Evolutionary conservation across 2,329 filamentous ascomycete genomes (phyloP), one percentile per base, ranked within the genome.

Genomic region (Fusarium acutatum): DNA sequence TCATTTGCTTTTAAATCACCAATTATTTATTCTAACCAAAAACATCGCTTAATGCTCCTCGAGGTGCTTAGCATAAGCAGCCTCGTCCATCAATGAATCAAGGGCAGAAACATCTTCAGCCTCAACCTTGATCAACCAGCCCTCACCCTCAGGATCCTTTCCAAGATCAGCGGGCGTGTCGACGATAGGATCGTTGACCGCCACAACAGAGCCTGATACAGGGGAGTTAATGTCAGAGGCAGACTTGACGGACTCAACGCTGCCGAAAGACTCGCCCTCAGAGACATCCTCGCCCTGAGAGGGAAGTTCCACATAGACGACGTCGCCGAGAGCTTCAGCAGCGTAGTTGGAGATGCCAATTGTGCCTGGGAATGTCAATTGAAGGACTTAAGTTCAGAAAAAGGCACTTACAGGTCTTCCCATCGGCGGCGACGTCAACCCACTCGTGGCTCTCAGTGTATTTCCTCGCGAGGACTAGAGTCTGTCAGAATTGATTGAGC

Each of bases 371-470:
- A 14, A 4, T 14, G 57, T 61, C 9, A 74, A 34, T 43, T 34
- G 9, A 18, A 7, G 14, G 12, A 8, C 28, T 20, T 14, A 34
- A 1, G 15, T 17, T 6, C 18, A 17, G n/a, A 20, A 3, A 24
- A 12, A 5, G 7, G 18, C 15, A 61, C 75, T 64, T 73, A 79
- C 78, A 79, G 20, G 76, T 74, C 82, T 92, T 94, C 80, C 90
- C 90, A 82, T 95, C 92, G 12, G 62, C 46, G 11, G 72, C 90
- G 56, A 96, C 84, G 82, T 96, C 93, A 81, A 97, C 89, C 95
- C 95, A 97, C 86, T 97, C 95, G 86, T 97, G 95, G 81, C 96
- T 94, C 81, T 94, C 91, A 63, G 94, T 97, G 86, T 96, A 97
- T 82, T 70, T 69, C 46, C 71, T 77, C 22, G 71, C 69, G 7